Conservation (phyloP, 73 alveolate species). For the Paramecium pentaurelia region DNA sequence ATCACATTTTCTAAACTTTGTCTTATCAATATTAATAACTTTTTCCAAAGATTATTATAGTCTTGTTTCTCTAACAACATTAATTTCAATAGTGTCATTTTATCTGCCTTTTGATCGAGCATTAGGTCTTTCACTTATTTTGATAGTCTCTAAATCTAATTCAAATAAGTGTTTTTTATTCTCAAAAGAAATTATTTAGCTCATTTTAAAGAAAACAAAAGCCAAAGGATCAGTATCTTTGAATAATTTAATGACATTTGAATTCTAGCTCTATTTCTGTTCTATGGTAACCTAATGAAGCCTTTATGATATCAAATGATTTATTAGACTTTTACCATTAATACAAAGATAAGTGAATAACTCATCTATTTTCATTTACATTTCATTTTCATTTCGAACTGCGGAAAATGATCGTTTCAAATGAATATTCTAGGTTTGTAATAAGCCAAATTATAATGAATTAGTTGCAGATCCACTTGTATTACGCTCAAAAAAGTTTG, state of each 20-base stretch:
- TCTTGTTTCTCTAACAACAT: neutral
- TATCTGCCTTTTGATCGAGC: neutral
- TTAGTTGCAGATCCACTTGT: constrained; percentile 21
- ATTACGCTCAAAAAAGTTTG: constrained; percentile 9
- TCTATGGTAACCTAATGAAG: neutral
- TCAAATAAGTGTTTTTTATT: constrained; percentile 25
- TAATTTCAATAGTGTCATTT: constrained; percentile 14
- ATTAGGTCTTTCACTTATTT: neutral
- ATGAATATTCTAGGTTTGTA: neutral
- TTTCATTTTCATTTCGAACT: constrained; percentile 3
- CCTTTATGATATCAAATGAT: neutral
- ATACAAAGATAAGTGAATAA: constrained; percentile 14
- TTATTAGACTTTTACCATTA: constrained; percentile 9
- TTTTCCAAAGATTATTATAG: neutral
- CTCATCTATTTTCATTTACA: constrained; percentile 33
- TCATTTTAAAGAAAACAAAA: constrained; percentile 34
- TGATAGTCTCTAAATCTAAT: neutral
- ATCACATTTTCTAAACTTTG: constrained; percentile 22
- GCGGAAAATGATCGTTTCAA: constrained; percentile 1
- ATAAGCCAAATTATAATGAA: neutral
- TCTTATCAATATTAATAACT: neutral
- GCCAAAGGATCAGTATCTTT: constrained; percentile 38
- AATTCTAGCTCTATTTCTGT: neutral
- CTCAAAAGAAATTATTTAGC: neutral
- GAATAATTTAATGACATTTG: neutral